Conservation (phyloP, 2,329 filamentous ascomycete genomes). For the Trichophyton mentagrophytes region DNA sequence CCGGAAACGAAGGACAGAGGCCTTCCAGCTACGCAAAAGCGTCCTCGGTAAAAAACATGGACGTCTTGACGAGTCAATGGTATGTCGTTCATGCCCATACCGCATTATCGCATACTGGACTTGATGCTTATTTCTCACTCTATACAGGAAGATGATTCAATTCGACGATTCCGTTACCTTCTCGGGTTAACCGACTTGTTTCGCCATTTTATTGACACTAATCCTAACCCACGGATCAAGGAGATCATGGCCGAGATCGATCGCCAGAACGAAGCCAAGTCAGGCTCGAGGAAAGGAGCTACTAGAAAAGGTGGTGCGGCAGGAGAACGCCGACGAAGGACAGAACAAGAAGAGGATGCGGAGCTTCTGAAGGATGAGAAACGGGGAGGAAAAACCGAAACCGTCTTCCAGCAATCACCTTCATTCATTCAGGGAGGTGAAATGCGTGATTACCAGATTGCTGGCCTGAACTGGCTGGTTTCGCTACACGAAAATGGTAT, state of each 20-base stretch:
- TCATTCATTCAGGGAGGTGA: conserved; percentile 68
- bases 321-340: conserved; percentile 67
- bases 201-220: conserved; percentile 96
- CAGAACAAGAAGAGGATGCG: conserved; percentile 94
- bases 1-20: conserved; percentile 73
- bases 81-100: conserved; percentile 22
- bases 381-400: conserved; percentile 70
- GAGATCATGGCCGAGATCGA: conserved; percentile 93
- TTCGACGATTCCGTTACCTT: conserved; percentile 86
- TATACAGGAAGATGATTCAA: conserved; percentile 76
- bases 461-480: conserved; percentile 93
- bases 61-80: conserved; percentile 81
- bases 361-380: conserved; percentile 79
- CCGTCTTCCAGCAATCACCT: conserved; percentile 86
- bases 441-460: conserved; percentile 95
- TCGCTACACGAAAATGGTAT: conserved; percentile 98
- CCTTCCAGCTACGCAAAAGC: conserved; percentile 76
- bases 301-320: conserved; percentile 73
- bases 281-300: conserved; percentile 58
- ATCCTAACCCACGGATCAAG: conserved; percentile 86
- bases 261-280: conserved; percentile 68
- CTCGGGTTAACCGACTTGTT: conserved; percentile 92
- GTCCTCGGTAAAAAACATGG: conserved; percentile 94
- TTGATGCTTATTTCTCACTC: conserved; percentile 11
- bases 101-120: background rate